Conservation (phyloP, 1,139 yeast species). For the Ogataea hybrid region DNA sequence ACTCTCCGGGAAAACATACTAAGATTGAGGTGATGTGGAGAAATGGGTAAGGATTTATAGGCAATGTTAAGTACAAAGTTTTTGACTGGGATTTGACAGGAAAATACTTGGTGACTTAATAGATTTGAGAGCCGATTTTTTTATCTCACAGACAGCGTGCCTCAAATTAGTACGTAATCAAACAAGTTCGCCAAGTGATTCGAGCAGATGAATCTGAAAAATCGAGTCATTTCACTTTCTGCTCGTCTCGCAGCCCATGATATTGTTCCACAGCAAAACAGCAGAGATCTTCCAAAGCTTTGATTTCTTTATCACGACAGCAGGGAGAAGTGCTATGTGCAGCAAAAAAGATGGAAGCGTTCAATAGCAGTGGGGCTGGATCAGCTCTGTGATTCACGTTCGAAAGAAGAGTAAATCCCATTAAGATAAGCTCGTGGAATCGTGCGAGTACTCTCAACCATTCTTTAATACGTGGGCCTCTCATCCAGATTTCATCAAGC, state of each 20-base stretch:
- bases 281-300: too few relatives aligned
- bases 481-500: slow-evolving; percentile 15
- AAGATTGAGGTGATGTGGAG: not conserved
- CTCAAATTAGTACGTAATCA: not conserved
- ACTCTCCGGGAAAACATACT: slow-evolving; percentile 2
- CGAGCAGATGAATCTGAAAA: too few relatives aligned
- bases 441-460: not conserved
- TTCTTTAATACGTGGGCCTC: slow-evolving; percentile 3
- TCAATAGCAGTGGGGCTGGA: slow-evolving; percentile 50
- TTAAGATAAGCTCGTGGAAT: not conserved
- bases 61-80: not conserved
- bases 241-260: too few relatives aligned
- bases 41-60: not conserved
- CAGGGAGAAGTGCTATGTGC: slow-evolving; percentile 51
- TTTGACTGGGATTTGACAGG: slow-evolving; percentile 1
- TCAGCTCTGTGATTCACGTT: slow-evolving; percentile 50
- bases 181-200: not conserved
- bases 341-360: slow-evolving; percentile 31
- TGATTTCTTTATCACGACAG: slow-evolving; percentile 51
- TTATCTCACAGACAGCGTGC: not conserved
- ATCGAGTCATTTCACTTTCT: too few relatives aligned
- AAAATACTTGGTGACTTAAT: slow-evolving; percentile 2
- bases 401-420: slow-evolving; percentile 29
- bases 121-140: not conserved
- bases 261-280: not conserved